These are phyloP conservation scores for Aegilops tauschii DNA, from an alignment of 176 grass and related monocot species.

Conservation along the genomic window DNA sequence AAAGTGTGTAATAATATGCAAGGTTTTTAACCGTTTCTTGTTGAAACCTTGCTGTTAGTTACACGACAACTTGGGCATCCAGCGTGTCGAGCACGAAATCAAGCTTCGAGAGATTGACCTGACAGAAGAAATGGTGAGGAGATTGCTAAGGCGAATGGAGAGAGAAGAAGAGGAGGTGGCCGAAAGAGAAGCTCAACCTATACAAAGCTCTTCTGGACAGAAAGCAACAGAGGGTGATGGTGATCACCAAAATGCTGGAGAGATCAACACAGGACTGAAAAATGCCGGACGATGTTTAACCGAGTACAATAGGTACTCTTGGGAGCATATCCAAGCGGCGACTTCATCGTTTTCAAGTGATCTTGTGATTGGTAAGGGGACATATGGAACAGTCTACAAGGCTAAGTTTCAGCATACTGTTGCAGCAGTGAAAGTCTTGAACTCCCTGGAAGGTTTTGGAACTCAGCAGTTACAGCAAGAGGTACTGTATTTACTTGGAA, in stretches of 20 bases:
- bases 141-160: slow-evolving; percentile 25
- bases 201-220: background rate
- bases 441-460: slow-evolving; percentile 56
- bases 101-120: slow-evolving; percentile 46
- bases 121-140: slow-evolving; percentile 33
- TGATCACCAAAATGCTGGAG: slow-evolving; percentile 18
- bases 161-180: slow-evolving; percentile 29
- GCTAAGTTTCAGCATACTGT: slow-evolving; percentile 67
- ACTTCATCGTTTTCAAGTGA: slow-evolving; percentile 65
- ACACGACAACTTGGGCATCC: slow-evolving; percentile 14
- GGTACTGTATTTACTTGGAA: slow-evolving; percentile 39
- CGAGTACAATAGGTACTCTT: slow-evolving; percentile 54
- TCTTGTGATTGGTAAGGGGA: slow-evolving; percentile 69
- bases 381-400: slow-evolving; percentile 89
- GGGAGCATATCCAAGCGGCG: slow-evolving; percentile 78
- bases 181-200: slow-evolving; percentile 23
- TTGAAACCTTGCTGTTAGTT: slow-evolving; percentile 26
- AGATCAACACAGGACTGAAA: slow-evolving; percentile 25
- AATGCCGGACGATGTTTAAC: background rate
- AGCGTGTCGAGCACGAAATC: slow-evolving; percentile 36
- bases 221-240: background rate
- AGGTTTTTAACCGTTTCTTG: background rate
- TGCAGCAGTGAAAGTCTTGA: slow-evolving; percentile 86
- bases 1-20: background rate
- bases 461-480: slow-evolving; percentile 81